Evolutionary conservation across 75 land plant genomes (phyloP).

Genomic region (Selaginella tamariscina): DNA sequence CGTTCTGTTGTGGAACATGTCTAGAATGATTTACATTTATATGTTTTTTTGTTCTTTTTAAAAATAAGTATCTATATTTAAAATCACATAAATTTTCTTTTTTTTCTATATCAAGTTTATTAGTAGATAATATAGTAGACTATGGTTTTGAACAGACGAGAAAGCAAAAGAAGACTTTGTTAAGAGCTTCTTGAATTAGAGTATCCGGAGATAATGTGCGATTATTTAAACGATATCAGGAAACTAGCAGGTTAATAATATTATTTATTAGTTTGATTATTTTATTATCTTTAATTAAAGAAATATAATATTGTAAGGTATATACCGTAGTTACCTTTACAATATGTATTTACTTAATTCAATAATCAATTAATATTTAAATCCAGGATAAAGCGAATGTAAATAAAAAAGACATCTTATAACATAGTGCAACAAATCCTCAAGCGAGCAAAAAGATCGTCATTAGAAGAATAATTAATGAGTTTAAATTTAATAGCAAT

Average conservation of each 20-base stretch:
- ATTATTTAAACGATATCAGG: slow-evolving; percentile 35
- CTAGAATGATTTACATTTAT: too few relatives aligned
- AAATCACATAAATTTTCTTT: too few relatives aligned
- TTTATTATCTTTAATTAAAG: neutral
- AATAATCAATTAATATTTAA: neutral
- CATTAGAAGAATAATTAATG: slow-evolving; percentile 28
- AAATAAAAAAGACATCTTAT: slow-evolving; percentile 28
- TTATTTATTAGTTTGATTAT: neutral
- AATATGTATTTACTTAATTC: slow-evolving; percentile 1
- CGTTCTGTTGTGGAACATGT: too few relatives aligned
- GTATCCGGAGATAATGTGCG: slow-evolving; percentile 37
- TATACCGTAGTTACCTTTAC: too few relatives aligned
- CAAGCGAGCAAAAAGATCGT: slow-evolving; percentile 28
- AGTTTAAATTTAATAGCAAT: slow-evolving; percentile 35
- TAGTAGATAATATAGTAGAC: slow-evolving; percentile 37
- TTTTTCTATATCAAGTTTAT: too few relatives aligned
- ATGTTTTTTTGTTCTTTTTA: too few relatives aligned
- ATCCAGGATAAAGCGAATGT: slow-evolving; percentile 30
- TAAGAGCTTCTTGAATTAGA: slow-evolving; percentile 27
- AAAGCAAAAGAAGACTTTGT: slow-evolving; percentile 36
- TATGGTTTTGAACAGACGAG: slow-evolving; percentile 34
- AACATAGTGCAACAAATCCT: slow-evolving; percentile 24
- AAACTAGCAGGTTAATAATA: slow-evolving; percentile 35
- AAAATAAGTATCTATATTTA: too few relatives aligned
- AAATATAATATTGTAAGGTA: too few relatives aligned